These are phyloP conservation scores for Suillus americanus DNA, from an alignment of 768 basidiomycete species.

Conservation along the genomic window DNA sequence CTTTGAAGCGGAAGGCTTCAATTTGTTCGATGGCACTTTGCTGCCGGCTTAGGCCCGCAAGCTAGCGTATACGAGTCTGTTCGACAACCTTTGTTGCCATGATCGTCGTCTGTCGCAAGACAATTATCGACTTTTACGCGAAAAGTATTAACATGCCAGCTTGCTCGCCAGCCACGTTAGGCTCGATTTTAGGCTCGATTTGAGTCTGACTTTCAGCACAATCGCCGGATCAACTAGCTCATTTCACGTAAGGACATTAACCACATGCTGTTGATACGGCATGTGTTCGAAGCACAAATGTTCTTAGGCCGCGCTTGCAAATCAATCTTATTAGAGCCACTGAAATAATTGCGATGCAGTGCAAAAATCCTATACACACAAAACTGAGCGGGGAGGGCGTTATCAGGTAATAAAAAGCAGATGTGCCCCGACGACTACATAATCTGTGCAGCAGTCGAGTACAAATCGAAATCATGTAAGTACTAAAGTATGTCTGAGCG, in stretches of 20 bases:
- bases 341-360: neutral
- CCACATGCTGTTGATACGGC: too few species aligned
- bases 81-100: neutral
- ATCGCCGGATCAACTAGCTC: too few species aligned
- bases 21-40: too few species aligned
- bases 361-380: neutral
- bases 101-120: neutral
- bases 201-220: too few species aligned
- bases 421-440: neutral
- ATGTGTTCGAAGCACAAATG: too few species aligned
- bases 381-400: slow-evolving; percentile 3
- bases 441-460: neutral
- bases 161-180: neutral
- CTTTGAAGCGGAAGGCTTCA: too few species aligned
- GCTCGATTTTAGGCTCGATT: too few species aligned
- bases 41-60: too few species aligned
- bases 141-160: neutral
- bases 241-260: too few species aligned
- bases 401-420: slow-evolving; percentile 1
- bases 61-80: neutral
- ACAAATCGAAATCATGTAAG: slow-evolving; percentile 2
- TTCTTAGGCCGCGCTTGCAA: too few species aligned
- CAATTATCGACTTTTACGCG: neutral
- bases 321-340: neutral
- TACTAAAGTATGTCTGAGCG: slow-evolving; percentile 13